Evolutionary conservation across 2,329 filamentous ascomycete genomes (phyloP).

Genomic region (Pyrenophora teres): DNA sequence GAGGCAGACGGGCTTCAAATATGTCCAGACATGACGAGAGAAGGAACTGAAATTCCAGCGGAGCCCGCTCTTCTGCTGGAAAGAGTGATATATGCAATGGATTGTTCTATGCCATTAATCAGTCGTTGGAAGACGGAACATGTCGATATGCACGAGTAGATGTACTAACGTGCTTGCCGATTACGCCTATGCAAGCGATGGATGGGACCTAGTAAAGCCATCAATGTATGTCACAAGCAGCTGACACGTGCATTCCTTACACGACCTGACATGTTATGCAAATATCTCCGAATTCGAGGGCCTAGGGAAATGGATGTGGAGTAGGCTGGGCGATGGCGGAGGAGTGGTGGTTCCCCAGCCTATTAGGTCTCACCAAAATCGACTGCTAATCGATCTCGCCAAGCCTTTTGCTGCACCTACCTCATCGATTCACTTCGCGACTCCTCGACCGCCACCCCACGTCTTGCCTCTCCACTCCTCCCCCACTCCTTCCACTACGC

Average conservation of each 20-base stretch:
- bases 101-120: slow-evolving; percentile 72
- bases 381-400: slow-evolving; percentile 37
- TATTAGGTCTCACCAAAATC: slow-evolving; percentile 39
- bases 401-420: slow-evolving; percentile 35
- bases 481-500: slow-evolving; percentile 41
- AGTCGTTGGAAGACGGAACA: slow-evolving; percentile 4
- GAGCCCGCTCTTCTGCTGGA: slow-evolving; percentile 71
- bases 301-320: slow-evolving; percentile 15
- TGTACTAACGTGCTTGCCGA: slow-evolving; percentile 80
- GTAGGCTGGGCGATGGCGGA: slow-evolving; percentile 27
- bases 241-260: neutral
- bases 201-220: slow-evolving; percentile 59
- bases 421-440: slow-evolving; percentile 35
- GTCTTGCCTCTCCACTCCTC: slow-evolving; percentile 45
- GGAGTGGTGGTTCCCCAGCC: slow-evolving; percentile 22
- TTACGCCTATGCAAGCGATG: slow-evolving; percentile 90
- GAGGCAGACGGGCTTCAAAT: slow-evolving; percentile 81
- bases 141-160: slow-evolving; percentile 2
- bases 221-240: neutral
- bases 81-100: slow-evolving; percentile 93
- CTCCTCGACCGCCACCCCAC: slow-evolving; percentile 41
- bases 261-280: slow-evolving; percentile 13
- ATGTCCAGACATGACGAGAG: slow-evolving; percentile 91
- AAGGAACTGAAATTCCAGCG: slow-evolving; percentile 89
- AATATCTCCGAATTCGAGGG: slow-evolving; percentile 5